Evolutionary conservation across 2,329 filamentous ascomycete genomes (phyloP).

Genomic region (Fusarium zealandicum): DNA sequence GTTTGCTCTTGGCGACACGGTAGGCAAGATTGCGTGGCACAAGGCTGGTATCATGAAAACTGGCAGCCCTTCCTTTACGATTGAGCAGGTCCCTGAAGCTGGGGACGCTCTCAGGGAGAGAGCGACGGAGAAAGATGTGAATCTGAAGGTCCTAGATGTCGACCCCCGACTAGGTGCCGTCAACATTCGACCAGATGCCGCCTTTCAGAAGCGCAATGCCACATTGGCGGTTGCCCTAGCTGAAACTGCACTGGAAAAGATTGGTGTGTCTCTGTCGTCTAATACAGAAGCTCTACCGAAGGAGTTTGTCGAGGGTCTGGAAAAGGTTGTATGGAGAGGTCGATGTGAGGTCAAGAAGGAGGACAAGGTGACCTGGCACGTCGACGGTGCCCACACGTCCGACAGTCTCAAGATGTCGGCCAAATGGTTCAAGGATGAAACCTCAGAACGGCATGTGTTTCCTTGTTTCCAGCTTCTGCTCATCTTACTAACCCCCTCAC

Average conservation of each 20-base stretch:
- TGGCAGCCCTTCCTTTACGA: slow-evolving; percentile 64
- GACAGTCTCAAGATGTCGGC: slow-evolving; percentile 86
- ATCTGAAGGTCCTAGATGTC: slow-evolving; percentile 54
- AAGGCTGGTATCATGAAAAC: slow-evolving; percentile 75
- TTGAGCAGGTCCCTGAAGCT: slow-evolving; percentile 58
- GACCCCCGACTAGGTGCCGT: slow-evolving; percentile 57
- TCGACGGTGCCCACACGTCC: slow-evolving; percentile 92
- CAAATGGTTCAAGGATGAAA: slow-evolving; percentile 76
- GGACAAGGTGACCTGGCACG: slow-evolving; percentile 74
- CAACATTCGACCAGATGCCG: slow-evolving; percentile 58
- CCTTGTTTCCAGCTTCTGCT: not conserved
- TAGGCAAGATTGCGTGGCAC: slow-evolving; percentile 75
- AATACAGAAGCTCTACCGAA: slow-evolving; percentile 56
- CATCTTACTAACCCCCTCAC: not conserved
- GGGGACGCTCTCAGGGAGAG: slow-evolving; percentile 56
- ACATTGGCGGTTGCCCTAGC: slow-evolving; percentile 61
- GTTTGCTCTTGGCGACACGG: slow-evolving; percentile 65
- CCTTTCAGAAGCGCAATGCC: slow-evolving; percentile 67
- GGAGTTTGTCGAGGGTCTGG: slow-evolving; percentile 75
- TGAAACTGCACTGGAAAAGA: slow-evolving; percentile 55
- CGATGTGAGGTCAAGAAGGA: slow-evolving; percentile 72
- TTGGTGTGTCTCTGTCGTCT: slow-evolving; percentile 47
- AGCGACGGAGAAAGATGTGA: slow-evolving; percentile 60
- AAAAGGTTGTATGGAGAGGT: slow-evolving; percentile 78
- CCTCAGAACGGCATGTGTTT: slow-evolving; percentile 43